phyloP scores from a whole-genome alignment of 176 grass and related monocot genomes.

The Poa pratensis region DNA sequence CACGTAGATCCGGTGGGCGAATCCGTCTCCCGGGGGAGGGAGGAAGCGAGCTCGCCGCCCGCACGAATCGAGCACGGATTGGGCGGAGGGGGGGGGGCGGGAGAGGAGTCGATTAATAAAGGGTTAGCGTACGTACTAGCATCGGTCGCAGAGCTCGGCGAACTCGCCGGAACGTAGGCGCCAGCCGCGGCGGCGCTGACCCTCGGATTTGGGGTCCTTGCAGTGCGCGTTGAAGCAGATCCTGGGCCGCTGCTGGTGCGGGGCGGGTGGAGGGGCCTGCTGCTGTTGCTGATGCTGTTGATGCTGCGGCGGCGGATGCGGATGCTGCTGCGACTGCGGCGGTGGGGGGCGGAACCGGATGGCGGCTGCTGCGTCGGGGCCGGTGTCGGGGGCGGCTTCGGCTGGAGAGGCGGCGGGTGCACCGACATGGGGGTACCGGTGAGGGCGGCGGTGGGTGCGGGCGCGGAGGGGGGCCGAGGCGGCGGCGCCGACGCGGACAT shows the following conservation, averaged over 20 bases:
- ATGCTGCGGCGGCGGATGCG: background rate
- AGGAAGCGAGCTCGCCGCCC: background rate
- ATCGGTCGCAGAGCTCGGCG: slow-evolving; percentile 94
- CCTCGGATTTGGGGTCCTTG: slow-evolving; percentile 83
- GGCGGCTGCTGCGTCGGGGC: background rate
- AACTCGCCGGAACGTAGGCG: slow-evolving; percentile 66
- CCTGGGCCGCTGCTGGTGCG: slow-evolving; percentile 49
- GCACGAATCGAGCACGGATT: slow-evolving; percentile 48
- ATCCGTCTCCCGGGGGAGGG: slow-evolving; percentile 38
- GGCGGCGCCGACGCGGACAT: slow-evolving; percentile 50
- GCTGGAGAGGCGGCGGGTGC: slow-evolving; percentile 51
- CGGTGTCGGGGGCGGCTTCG: slow-evolving; percentile 47
- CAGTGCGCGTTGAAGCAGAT: slow-evolving; percentile 97
- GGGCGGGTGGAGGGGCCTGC: background rate
- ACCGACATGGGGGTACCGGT: slow-evolving; percentile 36
- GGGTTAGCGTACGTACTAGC: slow-evolving; percentile 71
- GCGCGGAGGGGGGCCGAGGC: slow-evolving; percentile 10
- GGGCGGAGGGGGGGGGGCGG: background rate
- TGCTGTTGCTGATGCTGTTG: background rate
- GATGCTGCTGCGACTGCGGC: slow-evolving; percentile 11
- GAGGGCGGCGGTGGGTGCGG: background rate
- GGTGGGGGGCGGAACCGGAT: background rate
- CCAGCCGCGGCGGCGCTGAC: slow-evolving; percentile 71
- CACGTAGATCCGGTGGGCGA: slow-evolving; percentile 72
- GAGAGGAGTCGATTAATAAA: slow-evolving; percentile 35